These are phyloP conservation scores for Trichophyton simii DNA, from an alignment of 2,329 filamentous ascomycete species.

Conservation along the genomic window DNA sequence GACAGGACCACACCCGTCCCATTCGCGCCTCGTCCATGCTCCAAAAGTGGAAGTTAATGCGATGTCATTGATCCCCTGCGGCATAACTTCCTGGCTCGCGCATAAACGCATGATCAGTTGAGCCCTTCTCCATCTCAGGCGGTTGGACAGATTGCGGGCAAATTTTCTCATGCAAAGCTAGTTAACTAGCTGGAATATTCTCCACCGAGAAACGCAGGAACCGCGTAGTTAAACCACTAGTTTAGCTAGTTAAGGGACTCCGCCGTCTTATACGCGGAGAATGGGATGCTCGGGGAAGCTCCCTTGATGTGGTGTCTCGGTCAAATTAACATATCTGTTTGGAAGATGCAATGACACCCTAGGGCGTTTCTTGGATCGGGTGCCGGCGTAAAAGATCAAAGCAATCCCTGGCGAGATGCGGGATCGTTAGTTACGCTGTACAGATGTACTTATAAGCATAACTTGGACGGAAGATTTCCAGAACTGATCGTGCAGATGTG, in stretches of 20 bases:
- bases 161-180: neutral
- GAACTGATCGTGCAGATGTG: conserved; percentile 2
- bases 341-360: neutral
- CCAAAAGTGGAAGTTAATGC: neutral
- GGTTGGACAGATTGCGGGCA: neutral
- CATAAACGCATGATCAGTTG: neutral
- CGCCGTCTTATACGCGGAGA: neutral
- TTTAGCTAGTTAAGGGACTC: neutral
- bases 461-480: neutral
- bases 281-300: neutral
- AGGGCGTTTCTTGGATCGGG: neutral
- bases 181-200: neutral
- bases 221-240: neutral
- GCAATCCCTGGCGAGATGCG: neutral
- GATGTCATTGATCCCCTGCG: neutral
- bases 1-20: too few species aligned
- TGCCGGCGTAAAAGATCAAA: neutral
- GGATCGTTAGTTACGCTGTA: neutral
- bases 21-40: too few species aligned
- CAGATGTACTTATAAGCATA: neutral
- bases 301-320: neutral
- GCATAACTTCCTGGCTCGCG: neutral
- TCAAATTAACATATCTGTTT: neutral
- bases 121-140: too few species aligned
- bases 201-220: neutral